phyloP scores from a whole-genome alignment of 495 filamentous ascomycete species.

The Ascodesmis nigricans region DNA sequence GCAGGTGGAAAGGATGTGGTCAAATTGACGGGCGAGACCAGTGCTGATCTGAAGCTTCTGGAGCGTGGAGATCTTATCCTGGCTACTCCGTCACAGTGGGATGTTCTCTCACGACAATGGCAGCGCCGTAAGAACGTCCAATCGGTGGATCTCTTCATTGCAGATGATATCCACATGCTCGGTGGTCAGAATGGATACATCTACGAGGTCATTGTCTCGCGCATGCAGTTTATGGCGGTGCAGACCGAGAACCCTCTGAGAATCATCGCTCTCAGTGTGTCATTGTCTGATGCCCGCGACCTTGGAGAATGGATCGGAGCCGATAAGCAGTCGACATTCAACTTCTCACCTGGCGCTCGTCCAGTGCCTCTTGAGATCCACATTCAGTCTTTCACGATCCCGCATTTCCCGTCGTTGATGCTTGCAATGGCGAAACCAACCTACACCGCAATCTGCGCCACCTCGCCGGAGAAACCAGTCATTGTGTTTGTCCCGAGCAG shows the following conservation, averaged over 20 bases:
- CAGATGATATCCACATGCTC: constrained; percentile 91
- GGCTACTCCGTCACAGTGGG: constrained; percentile 86
- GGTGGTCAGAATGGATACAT: constrained; percentile 73
- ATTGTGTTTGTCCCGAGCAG: constrained; percentile 79
- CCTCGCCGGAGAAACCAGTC: constrained; percentile 71
- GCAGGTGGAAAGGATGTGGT: constrained; percentile 76
- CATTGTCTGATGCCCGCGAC: constrained; percentile 77
- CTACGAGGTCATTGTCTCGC: constrained; percentile 87
- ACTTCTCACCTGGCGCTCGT: constrained; percentile 83
- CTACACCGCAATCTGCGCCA: constrained; percentile 63
- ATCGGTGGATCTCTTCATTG: constrained; percentile 75
- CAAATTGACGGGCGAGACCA: constrained; percentile 85
- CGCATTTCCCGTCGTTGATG: constrained; percentile 95
- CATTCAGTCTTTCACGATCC: constrained; percentile 86
- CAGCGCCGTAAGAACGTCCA: constrained; percentile 88
- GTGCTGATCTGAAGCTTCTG: constrained; percentile 72
- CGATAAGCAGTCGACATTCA: constrained; percentile 95
- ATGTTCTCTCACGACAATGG: constrained; percentile 87
- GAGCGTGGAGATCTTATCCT: constrained; percentile 79
- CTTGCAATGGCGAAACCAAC: constrained; percentile 91
- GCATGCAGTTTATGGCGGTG: constrained; percentile 88
- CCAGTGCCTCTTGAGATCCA: constrained; percentile 79
- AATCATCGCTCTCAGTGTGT: constrained; percentile 77
- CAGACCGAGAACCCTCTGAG: constrained; percentile 70
- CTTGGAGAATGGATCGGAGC: constrained; percentile 97